A percentile compares a stretch with the other conserved stretches of the same genome.
phyloP scores from a whole-genome alignment of 202 grass and related monocot genomes.

The Miscanthus sacchariflorus region DNA sequence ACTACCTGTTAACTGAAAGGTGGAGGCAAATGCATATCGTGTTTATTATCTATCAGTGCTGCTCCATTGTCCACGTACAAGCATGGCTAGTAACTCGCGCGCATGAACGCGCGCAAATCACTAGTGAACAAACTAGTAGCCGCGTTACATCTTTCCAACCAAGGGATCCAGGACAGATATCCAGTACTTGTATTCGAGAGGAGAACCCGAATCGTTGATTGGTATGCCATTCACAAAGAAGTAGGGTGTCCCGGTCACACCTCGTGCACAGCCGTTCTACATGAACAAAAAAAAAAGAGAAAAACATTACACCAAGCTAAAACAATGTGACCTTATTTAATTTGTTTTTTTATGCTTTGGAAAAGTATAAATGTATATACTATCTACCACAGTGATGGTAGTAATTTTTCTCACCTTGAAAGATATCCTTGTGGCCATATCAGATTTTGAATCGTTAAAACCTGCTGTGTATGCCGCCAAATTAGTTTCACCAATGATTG shows the following conservation, averaged over 20 bases:
- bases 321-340: not conserved
- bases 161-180: conserved; percentile 70
- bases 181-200: conserved; percentile 65
- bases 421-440: conserved; percentile 73
- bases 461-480: conserved; percentile 56
- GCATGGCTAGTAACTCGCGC: too few relatives aligned
- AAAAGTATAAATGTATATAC: not conserved
- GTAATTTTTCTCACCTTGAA: conserved; percentile 67
- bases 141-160: conserved; percentile 46
- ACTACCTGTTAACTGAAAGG: too few relatives aligned
- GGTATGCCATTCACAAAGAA: conserved; percentile 98
- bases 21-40: too few relatives aligned
- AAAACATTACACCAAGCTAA: not conserved
- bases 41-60: too few relatives aligned
- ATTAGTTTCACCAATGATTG: conserved; percentile 55
- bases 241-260: conserved; percentile 76
- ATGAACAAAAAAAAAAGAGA: not conserved
- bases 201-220: conserved; percentile 43
- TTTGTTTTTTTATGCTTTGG: not conserved
- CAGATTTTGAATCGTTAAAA: conserved; percentile 72
- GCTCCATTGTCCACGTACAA: too few relatives aligned
- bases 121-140: not conserved
- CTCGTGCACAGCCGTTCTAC: conserved; percentile 86
- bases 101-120: too few relatives aligned
- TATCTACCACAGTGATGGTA: not conserved